Base-by-base conservation (phyloP, 2,329 filamentous ascomycete species). In the Clonostachys byssicola region DNA sequence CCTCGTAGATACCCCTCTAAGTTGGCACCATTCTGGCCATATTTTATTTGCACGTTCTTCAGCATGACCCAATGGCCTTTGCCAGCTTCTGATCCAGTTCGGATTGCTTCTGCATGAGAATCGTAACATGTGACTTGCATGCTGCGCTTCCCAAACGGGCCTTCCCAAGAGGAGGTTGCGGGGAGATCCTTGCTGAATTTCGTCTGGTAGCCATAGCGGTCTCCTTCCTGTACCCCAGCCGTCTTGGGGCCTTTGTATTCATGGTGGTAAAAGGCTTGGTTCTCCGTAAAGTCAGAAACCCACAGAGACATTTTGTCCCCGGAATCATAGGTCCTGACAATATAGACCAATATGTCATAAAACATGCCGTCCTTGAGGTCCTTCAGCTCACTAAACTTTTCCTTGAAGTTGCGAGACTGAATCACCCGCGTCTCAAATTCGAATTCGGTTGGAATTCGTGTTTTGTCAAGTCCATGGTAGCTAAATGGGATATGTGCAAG, bases 241-340 rank as follows among this genome's bases (percentile, higher is more conserved):
- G 17, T n/a, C 17, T 39, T 18, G 3, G 14, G 14, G 36, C 36
- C 17, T 18, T n/a, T 39, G 36, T n/a, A n/a, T 6, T 61, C 59
- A 47, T 55, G 81, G 35, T 82, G 65, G 53, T 76, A 85, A 49
- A 96, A 83, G 1, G 58, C 50, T 0, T 72, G 58, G 57, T 96
- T 89, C 44, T 80, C 68, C 0, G 90, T 95, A 62, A 92, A 96
- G 64, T 96, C 92, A 0, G 88, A 87, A 16, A 95, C 70, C 71
- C 91, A 91, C 0, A 96, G 53, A 6, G 81, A 80, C 12, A 79
- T 65, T 48, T 66, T 77, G 23, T 77, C 73, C 18, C 60, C 59
- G 7, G 55, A 17, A 33, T 72, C 66, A 40, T 63, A 73, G 0
- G 77, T 76, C 42, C 63, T 72, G 42, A 91, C 77, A 3, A 95